Base-by-base conservation (phyloP, 345 rosid genomes). In the Salix koriyanagi region DNA sequence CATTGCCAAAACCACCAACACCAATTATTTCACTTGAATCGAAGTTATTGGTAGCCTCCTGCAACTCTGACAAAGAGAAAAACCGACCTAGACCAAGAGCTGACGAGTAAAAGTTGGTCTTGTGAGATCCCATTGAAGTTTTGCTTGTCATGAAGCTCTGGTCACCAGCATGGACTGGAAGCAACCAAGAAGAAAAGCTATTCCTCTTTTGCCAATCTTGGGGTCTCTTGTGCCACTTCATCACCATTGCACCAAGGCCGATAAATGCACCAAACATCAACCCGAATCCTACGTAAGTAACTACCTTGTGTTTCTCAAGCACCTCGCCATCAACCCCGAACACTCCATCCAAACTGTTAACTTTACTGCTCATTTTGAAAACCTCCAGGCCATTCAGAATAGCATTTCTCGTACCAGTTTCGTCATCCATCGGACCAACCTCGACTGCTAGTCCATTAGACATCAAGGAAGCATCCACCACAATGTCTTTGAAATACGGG, bases 181-280 rank as follows among this genome's bases (percentile, higher is more conserved):
- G 90, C 82, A 91, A 83, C 94, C 97, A 92, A 42, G 97, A 92
- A 60, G 97, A 92, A 79, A 90, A 89, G 81, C 94, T 90, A 58
- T 89, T 90, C 82, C 91, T 84, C 87, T 79, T 89, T 62, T 90
- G 91, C 97, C 97, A 92, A 81, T 92, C 97, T 78, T 90, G 90
- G 23, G 97, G 97, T 44, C 97, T 87, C 79, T 84, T 92, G 70
- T 88, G 91, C 97, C 94, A 90, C 79, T 80, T 90, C 44, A 89
- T 77, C 65, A 92, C 91, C 97, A 92, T 90, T 41, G 97, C 94
- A 42, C 97, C 97, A 16, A 92, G 87, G 9, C 97, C 97, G 23
- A 87, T 86, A 75, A 92, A 89, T 6, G 97, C 97, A 30, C 97
- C 97, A 65, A 92, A 92, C 97, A 90, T 90, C 97, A 92, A 88